These are phyloP conservation scores for Aeschynomene evenia DNA, from an alignment of 306 rosid genomes.

Conservation along the genomic window DNA sequence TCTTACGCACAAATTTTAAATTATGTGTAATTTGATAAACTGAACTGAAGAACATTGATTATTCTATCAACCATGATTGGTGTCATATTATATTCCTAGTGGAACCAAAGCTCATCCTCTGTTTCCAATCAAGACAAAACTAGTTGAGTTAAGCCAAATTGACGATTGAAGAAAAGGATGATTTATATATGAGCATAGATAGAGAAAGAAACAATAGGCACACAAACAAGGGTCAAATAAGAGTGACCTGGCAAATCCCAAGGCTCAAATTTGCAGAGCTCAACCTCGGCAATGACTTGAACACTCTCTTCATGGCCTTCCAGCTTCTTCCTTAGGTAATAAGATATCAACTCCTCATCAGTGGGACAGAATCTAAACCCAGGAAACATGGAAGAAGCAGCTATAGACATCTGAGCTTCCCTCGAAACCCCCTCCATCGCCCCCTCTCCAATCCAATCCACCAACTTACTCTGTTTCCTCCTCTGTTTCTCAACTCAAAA, in stretches of 20 bases:
- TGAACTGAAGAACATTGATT: background rate
- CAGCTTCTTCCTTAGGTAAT: constrained; percentile 71
- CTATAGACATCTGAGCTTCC: constrained; percentile 65
- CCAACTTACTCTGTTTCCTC: background rate
- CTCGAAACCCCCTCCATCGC: constrained; percentile 40
- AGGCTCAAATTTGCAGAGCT: constrained; percentile 82
- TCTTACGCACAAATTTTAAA: background rate
- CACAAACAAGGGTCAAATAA: background rate
- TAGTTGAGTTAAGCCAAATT: background rate
- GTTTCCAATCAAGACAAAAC: background rate
- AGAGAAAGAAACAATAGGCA: background rate
- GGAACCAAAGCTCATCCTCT: background rate
- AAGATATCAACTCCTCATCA: constrained; percentile 82
- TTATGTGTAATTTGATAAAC: background rate
- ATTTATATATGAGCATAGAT: background rate
- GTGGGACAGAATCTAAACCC: constrained; percentile 95
- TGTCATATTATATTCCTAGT: no score
- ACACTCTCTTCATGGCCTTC: constrained; percentile 59
- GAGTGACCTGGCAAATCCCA: constrained; percentile 84
- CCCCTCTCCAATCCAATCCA: background rate
- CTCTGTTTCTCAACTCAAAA: background rate
- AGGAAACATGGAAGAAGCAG: constrained; percentile 79
- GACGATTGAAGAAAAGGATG: background rate
- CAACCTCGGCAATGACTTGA: constrained; percentile 78
- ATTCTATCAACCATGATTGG: background rate